Evolutionary conservation across 2,329 filamentous ascomycete species (phyloP).

Genomic region (Helminthosporium solani): DNA sequence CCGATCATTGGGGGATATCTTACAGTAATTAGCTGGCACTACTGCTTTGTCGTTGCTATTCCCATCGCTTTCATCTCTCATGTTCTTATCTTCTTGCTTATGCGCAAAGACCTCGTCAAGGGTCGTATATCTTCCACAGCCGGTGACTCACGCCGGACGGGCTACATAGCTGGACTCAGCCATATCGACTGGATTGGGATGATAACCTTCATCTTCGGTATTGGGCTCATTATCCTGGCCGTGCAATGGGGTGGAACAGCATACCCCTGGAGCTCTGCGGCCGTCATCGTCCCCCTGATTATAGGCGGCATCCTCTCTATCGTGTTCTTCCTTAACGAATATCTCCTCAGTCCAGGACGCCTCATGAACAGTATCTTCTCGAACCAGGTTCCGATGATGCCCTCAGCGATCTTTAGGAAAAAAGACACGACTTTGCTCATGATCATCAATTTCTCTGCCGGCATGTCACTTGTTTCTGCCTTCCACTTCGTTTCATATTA

Average conservation of each 20-base stretch:
- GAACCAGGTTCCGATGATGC: constrained; percentile 63
- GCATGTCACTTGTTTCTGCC: constrained; percentile 56
- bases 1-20: constrained; percentile 63
- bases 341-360: constrained; percentile 54
- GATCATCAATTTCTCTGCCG: constrained; percentile 61
- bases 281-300: constrained; percentile 57
- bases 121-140: constrained; percentile 47
- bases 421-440: constrained; percentile 63
- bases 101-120: constrained; percentile 60
- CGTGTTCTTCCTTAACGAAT: constrained; percentile 55
- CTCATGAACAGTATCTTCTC: constrained; percentile 53
- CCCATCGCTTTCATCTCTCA: constrained; percentile 48
- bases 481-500: constrained; percentile 71
- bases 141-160: constrained; percentile 32
- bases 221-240: constrained; percentile 41
- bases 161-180: constrained; percentile 37
- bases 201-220: constrained; percentile 36
- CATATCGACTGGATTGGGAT: constrained; percentile 49
- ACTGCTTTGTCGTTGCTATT: constrained; percentile 61
- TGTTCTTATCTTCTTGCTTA: constrained; percentile 56
- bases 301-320: constrained; percentile 52
- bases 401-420: constrained; percentile 58
- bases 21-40: constrained; percentile 60
- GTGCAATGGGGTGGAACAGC: constrained; percentile 59
- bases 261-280: constrained; percentile 57